A percentile compares a stretch with the other conserved stretches of the same genome.
These are phyloP conservation scores for Cladophialophora carrionii DNA, from an alignment of 2,329 filamentous ascomycete genomes.

Conservation along the genomic window DNA sequence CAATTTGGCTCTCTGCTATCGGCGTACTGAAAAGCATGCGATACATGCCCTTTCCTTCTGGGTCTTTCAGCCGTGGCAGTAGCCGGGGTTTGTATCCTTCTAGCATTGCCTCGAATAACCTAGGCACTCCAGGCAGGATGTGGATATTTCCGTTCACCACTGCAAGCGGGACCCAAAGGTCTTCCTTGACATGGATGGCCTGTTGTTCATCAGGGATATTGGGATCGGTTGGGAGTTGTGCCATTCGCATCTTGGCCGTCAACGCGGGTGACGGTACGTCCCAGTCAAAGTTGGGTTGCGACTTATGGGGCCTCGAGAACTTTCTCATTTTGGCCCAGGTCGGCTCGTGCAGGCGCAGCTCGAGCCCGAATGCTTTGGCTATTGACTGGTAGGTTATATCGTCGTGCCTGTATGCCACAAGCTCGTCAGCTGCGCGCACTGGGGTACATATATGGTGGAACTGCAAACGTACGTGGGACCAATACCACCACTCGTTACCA, in stretches of 20 bases:
- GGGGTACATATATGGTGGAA: background rate
- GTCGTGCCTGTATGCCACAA: constrained; percentile 69
- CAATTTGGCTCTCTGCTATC: constrained; percentile 80
- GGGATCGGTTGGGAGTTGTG: constrained; percentile 77
- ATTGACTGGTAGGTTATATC: constrained; percentile 97
- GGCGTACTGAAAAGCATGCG: constrained; percentile 86
- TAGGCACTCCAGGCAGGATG: constrained; percentile 86
- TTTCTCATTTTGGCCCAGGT: constrained; percentile 82
- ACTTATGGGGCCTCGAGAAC: constrained; percentile 72
- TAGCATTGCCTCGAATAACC: constrained; percentile 78
- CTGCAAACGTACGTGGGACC: constrained; percentile 75
- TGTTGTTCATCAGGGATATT: constrained; percentile 68
- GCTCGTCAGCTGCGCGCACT: constrained; percentile 7
- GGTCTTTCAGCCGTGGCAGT: constrained; percentile 72
- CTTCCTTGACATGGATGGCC: constrained; percentile 75
- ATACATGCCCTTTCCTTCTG: constrained; percentile 77
- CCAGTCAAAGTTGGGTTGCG: constrained; percentile 79
- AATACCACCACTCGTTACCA: constrained; percentile 93
- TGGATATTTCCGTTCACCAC: constrained; percentile 93
- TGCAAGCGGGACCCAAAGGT: constrained; percentile 86
- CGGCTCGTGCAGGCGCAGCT: constrained; percentile 74
- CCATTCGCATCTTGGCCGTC: constrained; percentile 86
- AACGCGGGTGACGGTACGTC: constrained; percentile 76
- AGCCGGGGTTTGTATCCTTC: constrained; percentile 74
- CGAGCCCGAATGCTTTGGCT: constrained; percentile 80